phyloP scores from a whole-genome alignment of 257 asterid genomes.

The Voacanga thouarsii region DNA sequence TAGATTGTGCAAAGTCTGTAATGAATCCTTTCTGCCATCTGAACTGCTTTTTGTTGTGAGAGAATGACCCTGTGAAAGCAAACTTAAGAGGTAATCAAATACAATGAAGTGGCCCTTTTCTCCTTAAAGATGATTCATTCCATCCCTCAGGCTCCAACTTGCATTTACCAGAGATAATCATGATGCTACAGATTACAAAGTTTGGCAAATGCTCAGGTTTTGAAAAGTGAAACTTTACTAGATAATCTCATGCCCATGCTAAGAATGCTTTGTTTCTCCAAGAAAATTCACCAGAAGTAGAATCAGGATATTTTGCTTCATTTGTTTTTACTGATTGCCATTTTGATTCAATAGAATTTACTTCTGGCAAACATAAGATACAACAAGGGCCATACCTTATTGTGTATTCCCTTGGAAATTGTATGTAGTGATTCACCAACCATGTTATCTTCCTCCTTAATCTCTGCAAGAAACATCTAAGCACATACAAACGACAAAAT shows the following conservation, averaged over 20 bases:
- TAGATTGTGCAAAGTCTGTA: slow-evolving; percentile 81
- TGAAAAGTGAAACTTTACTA: neutral
- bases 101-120: neutral
- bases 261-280: neutral
- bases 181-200: neutral
- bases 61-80: slow-evolving; percentile 68
- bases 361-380: neutral
- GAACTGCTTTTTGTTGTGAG: slow-evolving; percentile 46
- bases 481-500: slow-evolving; percentile 1
- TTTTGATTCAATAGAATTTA: too few species aligned
- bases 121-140: neutral
- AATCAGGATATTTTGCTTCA: neutral
- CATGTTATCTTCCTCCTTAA: slow-evolving; percentile 64
- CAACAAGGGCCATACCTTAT: slow-evolving; percentile 40
- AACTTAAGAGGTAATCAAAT: neutral
- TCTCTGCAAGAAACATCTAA: slow-evolving; percentile 67
- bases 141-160: neutral
- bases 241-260: neutral
- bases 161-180: neutral
- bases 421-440: slow-evolving; percentile 72
- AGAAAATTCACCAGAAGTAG: neutral
- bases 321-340: neutral
- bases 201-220: neutral
- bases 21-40: slow-evolving; percentile 55
- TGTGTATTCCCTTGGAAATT: slow-evolving; percentile 64